Conservation (phyloP, 2,329 filamentous ascomycete species). For the Pseudocercospora vitis region DNA sequence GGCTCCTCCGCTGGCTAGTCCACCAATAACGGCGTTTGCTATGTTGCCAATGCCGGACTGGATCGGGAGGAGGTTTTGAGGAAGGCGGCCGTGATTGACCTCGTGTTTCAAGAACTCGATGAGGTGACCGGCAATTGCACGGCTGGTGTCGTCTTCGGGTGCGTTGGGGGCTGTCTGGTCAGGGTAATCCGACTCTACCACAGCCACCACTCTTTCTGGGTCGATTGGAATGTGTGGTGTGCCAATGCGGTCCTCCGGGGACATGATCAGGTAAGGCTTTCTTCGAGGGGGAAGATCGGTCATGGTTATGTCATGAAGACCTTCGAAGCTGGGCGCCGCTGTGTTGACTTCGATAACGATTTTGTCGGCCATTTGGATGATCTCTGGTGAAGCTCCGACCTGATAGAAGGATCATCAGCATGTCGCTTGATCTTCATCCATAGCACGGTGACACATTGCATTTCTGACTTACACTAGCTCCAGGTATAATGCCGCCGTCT, state of each 20-base stretch:
- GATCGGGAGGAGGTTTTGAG: slow-evolving; percentile 72
- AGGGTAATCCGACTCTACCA: slow-evolving; percentile 81
- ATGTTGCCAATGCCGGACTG: slow-evolving; percentile 93
- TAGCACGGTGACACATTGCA: too few species aligned
- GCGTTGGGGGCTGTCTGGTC: slow-evolving; percentile 74
- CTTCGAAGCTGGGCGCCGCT: slow-evolving; percentile 77
- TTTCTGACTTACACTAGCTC: slow-evolving; percentile 54
- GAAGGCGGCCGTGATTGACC: slow-evolving; percentile 73
- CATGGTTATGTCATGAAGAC: slow-evolving; percentile 87
- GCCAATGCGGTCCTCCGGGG: slow-evolving; percentile 82
- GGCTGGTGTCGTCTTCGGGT: slow-evolving; percentile 70
- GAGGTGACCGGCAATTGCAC: slow-evolving; percentile 72
- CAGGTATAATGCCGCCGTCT: slow-evolving; percentile 84
- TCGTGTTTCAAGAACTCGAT: slow-evolving; percentile 88
- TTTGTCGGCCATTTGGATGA: slow-evolving; percentile 90
- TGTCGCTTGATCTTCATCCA: neutral
- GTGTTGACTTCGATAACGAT: slow-evolving; percentile 94
- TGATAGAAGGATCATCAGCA: neutral
- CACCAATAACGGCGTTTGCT: slow-evolving; percentile 86
- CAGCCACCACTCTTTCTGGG: slow-evolving; percentile 77
- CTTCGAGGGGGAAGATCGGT: slow-evolving; percentile 77
- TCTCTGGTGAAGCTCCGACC: slow-evolving; percentile 77
- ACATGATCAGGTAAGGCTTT: slow-evolving; percentile 84
- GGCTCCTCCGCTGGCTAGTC: slow-evolving; percentile 68
- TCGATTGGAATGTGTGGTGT: slow-evolving; percentile 80